Base-by-base conservation (phyloP, 1,284 basidiomycete genomes). In the Bjerkandera adusta region DNA sequence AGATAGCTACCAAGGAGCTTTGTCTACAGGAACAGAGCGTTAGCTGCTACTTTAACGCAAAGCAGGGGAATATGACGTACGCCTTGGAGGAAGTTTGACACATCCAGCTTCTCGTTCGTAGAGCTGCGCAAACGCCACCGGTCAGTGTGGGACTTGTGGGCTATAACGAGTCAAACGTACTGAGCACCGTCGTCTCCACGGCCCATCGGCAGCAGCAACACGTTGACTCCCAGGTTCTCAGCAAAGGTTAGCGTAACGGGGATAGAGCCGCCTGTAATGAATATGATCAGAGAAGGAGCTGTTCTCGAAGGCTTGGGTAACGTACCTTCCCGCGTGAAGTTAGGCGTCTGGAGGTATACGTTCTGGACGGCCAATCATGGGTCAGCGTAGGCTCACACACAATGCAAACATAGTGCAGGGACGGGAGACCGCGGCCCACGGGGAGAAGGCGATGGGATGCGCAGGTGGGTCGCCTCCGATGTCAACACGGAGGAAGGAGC, bases 201-300 rank as follows among this genome's bases (percentile, higher is more conserved):
- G 6, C 94, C 94, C 84, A 97, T 95, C 3, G 95, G 95, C 43
- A 97, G 73, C 20, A 97, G 70, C 34, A 95, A 68, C 7, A 97
- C 88, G 55, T 90, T 90, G 30, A 87, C 83, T 21, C 81, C 80
- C 40, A 97, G 71, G 39, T 83, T 80, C 63, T 98, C 92, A 15
- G 94, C 92, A 67, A 99, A 97, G 3, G 94, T 97, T 49, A 99
- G 77, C 5, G 95, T 97, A 39, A 98, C 92, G 0, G 95, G 95
- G 57, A 98, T 97, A 1, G 92, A 96, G 2, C 96, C 94, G 48
- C 97, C 96, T 69, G 94, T 25, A n/a, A 22, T 5, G 41, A 5
- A 20, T 22, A 30, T n/a, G 20, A 29, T 4, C n/a, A n/a, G n/a
- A n/a, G n/a, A n/a, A n/a, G n/a, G n/a, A n/a, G n/a, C n/a, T n/a